These are phyloP conservation scores for Yamadazyma scolyti DNA, from an alignment of 805 yeast genomes.

Conservation along the genomic window DNA sequence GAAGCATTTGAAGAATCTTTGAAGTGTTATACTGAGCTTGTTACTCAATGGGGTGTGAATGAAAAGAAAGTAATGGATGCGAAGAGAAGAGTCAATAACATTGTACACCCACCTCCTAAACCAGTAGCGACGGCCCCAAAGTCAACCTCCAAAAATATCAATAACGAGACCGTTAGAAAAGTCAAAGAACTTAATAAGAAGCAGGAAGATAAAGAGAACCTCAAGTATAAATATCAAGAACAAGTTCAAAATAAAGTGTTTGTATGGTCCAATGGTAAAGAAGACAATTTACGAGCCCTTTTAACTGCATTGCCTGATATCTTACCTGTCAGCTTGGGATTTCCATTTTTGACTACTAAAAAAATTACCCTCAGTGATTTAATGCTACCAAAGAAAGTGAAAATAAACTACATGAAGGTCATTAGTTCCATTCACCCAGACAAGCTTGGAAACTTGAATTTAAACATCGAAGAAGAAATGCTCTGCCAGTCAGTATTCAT, in stretches of 20 bases:
- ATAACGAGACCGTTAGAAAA: constrained; percentile 32
- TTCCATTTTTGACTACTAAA: constrained; percentile 23
- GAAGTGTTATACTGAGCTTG: constrained; percentile 53
- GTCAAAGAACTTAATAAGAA: constrained; percentile 47
- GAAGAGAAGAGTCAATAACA: constrained; percentile 69
- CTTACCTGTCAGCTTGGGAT: constrained; percentile 41
- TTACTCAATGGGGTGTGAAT: constrained; percentile 61
- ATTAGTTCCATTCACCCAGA: constrained; percentile 82
- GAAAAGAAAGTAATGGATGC: constrained; percentile 71
- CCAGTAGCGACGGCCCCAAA: constrained; percentile 7
- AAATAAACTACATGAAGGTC: constrained; percentile 77
- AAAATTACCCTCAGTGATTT: constrained; percentile 62
- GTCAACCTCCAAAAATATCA: constrained; percentile 1
- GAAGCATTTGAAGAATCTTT: constrained; percentile 70
- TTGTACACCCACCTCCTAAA: constrained; percentile 49
- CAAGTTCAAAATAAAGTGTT: constrained; percentile 50
- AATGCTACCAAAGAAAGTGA: constrained; percentile 86
- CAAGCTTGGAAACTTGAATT: constrained; percentile 48
- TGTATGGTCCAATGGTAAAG: constrained; percentile 72
- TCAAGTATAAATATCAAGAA: constrained; percentile 59
- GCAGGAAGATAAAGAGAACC: constrained; percentile 28
- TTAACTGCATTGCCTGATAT: constrained; percentile 65
- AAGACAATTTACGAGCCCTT: constrained; percentile 74
- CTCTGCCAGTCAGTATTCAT: constrained; percentile 86
- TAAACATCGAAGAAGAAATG: constrained; percentile 69